Evolutionary conservation across 2,329 filamentous ascomycete genomes (phyloP).

Genomic region (Simplicillium aogashimaense): DNA sequence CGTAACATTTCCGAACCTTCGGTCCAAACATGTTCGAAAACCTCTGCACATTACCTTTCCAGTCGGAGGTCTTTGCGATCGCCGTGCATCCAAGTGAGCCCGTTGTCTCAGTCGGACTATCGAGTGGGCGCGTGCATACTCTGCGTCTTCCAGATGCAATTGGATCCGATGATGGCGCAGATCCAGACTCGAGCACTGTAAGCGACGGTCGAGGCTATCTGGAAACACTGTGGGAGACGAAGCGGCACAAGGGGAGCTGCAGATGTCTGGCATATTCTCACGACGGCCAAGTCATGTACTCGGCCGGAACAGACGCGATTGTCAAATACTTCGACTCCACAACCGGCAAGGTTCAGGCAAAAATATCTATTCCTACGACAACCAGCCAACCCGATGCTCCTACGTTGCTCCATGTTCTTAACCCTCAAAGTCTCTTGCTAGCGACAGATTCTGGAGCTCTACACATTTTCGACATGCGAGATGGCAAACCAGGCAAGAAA

Average conservation of each 20-base stretch:
- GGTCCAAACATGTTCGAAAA: constrained; percentile 87
- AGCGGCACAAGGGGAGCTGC: constrained; percentile 90
- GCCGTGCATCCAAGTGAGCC: constrained; percentile 78
- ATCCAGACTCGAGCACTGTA: constrained; percentile 37
- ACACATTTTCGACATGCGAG: constrained; percentile 78
- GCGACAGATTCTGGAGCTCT: constrained; percentile 84
- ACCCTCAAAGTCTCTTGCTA: constrained; percentile 78
- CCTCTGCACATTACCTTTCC: constrained; percentile 78
- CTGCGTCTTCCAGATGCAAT: constrained; percentile 57
- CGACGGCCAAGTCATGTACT: constrained; percentile 62
- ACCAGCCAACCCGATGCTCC: constrained; percentile 57
- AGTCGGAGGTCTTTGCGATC: constrained; percentile 80
- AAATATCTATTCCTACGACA: constrained; percentile 62
- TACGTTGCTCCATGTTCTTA: constrained; percentile 71
- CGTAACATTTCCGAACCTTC: too few relatives aligned
- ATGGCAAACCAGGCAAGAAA: constrained; percentile 44
- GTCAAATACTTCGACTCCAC: constrained; percentile 47
- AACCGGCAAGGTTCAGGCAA: constrained; percentile 64
- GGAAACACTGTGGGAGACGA: constrained; percentile 76
- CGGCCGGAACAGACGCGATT: constrained; percentile 50
- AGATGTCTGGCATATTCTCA: constrained; percentile 67
- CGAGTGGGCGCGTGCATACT: constrained; percentile 76
- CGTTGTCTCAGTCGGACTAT: constrained; percentile 75
- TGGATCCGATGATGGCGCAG: constrained; percentile 39
- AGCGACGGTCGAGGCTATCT: constrained; percentile 64